Conservation (phyloP, 2,329 filamentous ascomycete species). For the Sodiomyces alkalinus region DNA sequence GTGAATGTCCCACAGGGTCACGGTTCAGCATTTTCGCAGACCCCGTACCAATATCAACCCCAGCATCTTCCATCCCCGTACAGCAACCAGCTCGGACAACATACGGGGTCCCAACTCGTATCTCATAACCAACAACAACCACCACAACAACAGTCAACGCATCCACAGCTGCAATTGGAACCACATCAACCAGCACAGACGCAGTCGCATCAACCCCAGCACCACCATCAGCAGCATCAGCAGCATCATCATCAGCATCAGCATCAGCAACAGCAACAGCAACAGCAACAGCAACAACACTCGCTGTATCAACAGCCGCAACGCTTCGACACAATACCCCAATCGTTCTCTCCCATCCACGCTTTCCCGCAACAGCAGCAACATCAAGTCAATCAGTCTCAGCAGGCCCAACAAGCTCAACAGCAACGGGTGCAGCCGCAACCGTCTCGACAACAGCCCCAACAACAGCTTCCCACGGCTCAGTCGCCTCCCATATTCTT, state of each 20-base stretch:
- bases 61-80: constrained; percentile 17
- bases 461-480: constrained; percentile 7
- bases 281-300: constrained; percentile 5
- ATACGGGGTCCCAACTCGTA: constrained; percentile 17
- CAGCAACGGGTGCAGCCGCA: constrained; percentile 11
- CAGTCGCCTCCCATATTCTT: constrained; percentile 6
- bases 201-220: too few relatives aligned
- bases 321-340: constrained; percentile 4
- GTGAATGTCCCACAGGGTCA: constrained; percentile 17
- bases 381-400: constrained; percentile 5
- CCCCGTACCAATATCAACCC: constrained; percentile 19
- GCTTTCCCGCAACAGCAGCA: constrained; percentile 6
- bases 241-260: constrained; percentile 14
- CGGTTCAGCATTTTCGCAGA: constrained; percentile 17
- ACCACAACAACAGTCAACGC: constrained; percentile 9
- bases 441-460: constrained; percentile 6
- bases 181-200: constrained; percentile 11
- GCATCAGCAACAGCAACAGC: constrained; percentile 11
- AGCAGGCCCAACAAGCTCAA: constrained; percentile 10
- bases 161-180: constrained; percentile 4
- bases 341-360: too few relatives aligned
- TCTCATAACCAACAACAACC: constrained; percentile 17
- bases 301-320: constrained; percentile 11
- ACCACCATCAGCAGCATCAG: constrained; percentile 13
- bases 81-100: constrained; percentile 17